Evolutionary conservation across 148 eudicot species (phyloP), one percentile per base, ranked within the genome.

Genomic region (Amaranthus palmeri): DNA sequence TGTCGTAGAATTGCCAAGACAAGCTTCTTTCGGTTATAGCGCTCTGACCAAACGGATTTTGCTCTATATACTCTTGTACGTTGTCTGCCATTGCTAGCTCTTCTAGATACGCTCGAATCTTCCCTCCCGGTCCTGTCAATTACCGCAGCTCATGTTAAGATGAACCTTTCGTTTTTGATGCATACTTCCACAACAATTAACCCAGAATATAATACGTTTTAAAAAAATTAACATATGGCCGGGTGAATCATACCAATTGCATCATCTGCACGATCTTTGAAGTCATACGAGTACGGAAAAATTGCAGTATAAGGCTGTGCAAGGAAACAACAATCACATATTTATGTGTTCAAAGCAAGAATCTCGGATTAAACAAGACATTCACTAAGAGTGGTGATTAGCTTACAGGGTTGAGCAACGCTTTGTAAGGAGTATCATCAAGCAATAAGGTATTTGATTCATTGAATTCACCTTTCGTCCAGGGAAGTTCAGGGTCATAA

Each of bases 381-480:
- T 47, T 54, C 15, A 56, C 67, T 60, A 2, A 13, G 55, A 42
- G 13, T 61, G 56, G 58, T 11, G 63, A 54, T 58, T 55, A 75
- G 72, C 96, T 69, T 91, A 91, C 97, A 57, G 98, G 98, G 79
- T 93, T 93, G 14, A 91, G 86, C 76, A 93, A 80, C 58, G 98
- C 98, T 80, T 93, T 93, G 73, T 91, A 89, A n/a, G 97, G 98
- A 79, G 97, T 91, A 85, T 93, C 98, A 75, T 93, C 98, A 74
- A 93, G 73, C 79, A 93, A 79, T 58, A 93, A 71, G 12, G 98
- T 93, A 80, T 93, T 89, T 70, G 91, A 85, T 73, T 88, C 96
- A 71, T 86, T 62, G 69, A 83, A 93, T 72, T 79, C 71, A 72
- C 93, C 97, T 68, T 81, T 89, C 74, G 83, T 80, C 92, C 92